phyloP scores from a whole-genome alignment of 768 basidiomycete species.

The Agaricus subrufescens region DNA sequence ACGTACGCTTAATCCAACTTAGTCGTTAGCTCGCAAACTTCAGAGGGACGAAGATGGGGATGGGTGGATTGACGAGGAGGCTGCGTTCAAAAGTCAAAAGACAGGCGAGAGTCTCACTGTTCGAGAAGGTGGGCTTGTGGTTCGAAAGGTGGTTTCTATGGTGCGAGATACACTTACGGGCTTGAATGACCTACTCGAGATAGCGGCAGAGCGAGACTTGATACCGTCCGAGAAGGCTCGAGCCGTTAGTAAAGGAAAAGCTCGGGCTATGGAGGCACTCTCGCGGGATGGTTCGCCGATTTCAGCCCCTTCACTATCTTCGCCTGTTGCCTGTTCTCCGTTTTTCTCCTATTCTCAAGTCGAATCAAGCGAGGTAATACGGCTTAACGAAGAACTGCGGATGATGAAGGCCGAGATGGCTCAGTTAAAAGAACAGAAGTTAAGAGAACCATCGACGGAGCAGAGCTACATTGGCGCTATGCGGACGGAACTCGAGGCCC shows the following conservation, averaged over 20 bases:
- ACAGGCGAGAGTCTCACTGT: constrained; percentile 1
- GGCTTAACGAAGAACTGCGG: constrained; percentile 3
- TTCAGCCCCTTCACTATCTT: background rate
- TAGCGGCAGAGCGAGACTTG: constrained; percentile 4
- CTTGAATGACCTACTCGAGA: constrained; percentile 7
- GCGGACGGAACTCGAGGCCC: constrained; percentile 2
- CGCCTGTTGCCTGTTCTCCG: background rate
- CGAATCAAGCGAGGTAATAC: constrained; percentile 3
- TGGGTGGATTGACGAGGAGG: too few relatives aligned
- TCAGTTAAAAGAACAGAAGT: constrained; percentile 4
- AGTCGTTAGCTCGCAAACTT: too few relatives aligned
- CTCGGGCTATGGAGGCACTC: background rate
- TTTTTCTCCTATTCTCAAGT: background rate
- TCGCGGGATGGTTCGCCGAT: background rate
- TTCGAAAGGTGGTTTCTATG: constrained; percentile 9
- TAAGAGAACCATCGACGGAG: background rate
- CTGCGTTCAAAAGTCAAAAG: constrained; percentile 1
- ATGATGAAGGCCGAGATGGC: constrained; percentile 5
- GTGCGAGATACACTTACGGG: constrained; percentile 7
- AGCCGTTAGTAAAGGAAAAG: background rate
- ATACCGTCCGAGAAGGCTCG: constrained; percentile 3
- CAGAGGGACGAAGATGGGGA: too few relatives aligned
- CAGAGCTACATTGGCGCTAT: background rate
- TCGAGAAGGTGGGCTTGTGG: constrained; percentile 5
- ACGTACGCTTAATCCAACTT: too few relatives aligned